These are phyloP conservation scores for Umbelopsis vinacea DNA, from an alignment of 192 early-diverging fungal species.

Conservation along the genomic window DNA sequence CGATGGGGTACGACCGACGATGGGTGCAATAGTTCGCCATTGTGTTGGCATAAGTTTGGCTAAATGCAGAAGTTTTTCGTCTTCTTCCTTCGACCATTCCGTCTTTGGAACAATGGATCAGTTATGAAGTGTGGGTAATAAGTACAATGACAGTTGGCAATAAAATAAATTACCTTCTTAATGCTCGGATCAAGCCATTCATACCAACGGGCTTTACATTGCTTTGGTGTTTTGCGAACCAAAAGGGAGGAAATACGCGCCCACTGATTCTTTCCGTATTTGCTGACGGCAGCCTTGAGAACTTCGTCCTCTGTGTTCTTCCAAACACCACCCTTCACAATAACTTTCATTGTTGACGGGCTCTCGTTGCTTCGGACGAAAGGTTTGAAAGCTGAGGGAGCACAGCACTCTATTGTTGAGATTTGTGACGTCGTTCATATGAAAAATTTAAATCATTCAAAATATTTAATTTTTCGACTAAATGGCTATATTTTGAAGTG, in stretches of 20 bases:
- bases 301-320: conserved; percentile 99
- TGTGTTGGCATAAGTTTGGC: conserved; percentile 99
- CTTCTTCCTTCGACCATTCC: conserved; percentile 98
- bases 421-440: neutral
- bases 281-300: conserved; percentile 96
- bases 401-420: neutral
- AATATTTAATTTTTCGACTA: too few relatives aligned
- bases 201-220: conserved; percentile 99
- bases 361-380: neutral
- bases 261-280: conserved; percentile 99
- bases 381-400: neutral
- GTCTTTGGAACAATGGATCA: conserved; percentile 54
- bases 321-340: conserved; percentile 96
- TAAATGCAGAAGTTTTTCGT: conserved; percentile 95
- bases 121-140: neutral
- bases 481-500: too few relatives aligned
- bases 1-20: conserved; percentile 94
- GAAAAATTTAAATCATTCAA: too few relatives aligned
- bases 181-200: conserved; percentile 99
- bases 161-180: conserved; percentile 72
- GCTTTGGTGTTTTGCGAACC: conserved; percentile 94
- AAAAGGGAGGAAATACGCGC: conserved; percentile 95
- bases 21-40: conserved; percentile 98
- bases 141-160: neutral
- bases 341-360: conserved; percentile 49